phyloP scores from a whole-genome alignment of 192 early-diverging fungal species.

The Gaertneriomyces sp. region DNA sequence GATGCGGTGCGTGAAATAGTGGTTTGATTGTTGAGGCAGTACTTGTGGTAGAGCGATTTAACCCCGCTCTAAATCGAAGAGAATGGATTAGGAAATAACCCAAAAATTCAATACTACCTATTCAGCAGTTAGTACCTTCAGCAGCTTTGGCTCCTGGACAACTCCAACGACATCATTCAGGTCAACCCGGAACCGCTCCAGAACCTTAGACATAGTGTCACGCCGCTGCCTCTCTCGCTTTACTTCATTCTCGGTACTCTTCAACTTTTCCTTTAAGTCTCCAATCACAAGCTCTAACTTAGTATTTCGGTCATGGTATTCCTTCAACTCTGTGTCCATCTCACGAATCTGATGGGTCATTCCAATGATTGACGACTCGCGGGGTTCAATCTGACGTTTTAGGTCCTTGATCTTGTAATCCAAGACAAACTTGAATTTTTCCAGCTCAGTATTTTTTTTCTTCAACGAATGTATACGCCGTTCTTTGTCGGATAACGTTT shows the following conservation, averaged over 20 bases:
- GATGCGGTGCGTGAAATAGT: background rate
- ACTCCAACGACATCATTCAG: constrained; percentile 52
- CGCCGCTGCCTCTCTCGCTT: constrained; percentile 41
- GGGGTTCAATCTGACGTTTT: constrained; percentile 60
- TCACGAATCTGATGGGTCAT: constrained; percentile 62
- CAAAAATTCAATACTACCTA: background rate
- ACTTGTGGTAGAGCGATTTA: constrained; percentile 60
- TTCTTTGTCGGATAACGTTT: constrained; percentile 64
- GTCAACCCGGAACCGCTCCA: constrained; percentile 56
- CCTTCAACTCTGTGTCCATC: constrained; percentile 60
- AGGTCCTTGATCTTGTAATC: constrained; percentile 68
- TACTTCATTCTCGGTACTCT: constrained; percentile 57
- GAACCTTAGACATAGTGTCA: constrained; percentile 35
- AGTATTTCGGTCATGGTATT: constrained; percentile 54
- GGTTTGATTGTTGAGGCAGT: constrained; percentile 36
- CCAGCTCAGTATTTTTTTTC: constrained; percentile 68
- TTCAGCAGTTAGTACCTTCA: constrained; percentile 45
- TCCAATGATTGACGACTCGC: constrained; percentile 55
- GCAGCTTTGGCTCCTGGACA: constrained; percentile 58
- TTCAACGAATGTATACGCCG: constrained; percentile 63
- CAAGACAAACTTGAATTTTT: constrained; percentile 68
- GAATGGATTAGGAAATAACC: constrained; percentile 3
- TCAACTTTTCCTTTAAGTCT: constrained; percentile 58
- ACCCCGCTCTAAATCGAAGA: constrained; percentile 5
- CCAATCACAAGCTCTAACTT: constrained; percentile 52